A percentile compares a stretch with the other conserved stretches of the same genome.
These are phyloP conservation scores for Candida dajiaensis DNA, from an alignment of 805 yeast genomes.

Conservation along the genomic window DNA sequence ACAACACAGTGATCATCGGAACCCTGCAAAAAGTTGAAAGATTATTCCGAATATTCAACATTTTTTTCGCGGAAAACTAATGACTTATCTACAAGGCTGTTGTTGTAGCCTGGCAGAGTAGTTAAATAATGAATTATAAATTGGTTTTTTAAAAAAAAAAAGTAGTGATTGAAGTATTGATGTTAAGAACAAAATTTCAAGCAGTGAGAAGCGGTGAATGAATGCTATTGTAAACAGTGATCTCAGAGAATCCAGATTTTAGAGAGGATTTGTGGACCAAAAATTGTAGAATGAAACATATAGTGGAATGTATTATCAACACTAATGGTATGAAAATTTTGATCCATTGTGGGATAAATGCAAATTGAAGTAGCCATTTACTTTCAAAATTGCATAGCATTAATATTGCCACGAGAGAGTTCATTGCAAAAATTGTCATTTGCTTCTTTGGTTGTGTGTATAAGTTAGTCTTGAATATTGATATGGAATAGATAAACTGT, in stretches of 20 bases:
- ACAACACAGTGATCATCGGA: too few species aligned
- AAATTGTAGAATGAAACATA: neutral
- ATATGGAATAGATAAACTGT: constrained; percentile 42
- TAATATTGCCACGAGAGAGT: constrained; percentile 22
- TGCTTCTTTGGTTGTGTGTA: constrained; percentile 83
- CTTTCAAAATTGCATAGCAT: constrained; percentile 1
- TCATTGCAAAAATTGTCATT: constrained; percentile 60
- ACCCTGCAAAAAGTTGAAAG: too few species aligned
- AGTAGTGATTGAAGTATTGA: too few species aligned
- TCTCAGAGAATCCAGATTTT: neutral
- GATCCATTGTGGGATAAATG: neutral
- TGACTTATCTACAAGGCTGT: too few species aligned
- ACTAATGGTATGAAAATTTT: neutral
- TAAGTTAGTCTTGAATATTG: constrained; percentile 78
- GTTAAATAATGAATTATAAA: too few species aligned
- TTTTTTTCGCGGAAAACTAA: too few species aligned
- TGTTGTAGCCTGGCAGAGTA: too few species aligned
- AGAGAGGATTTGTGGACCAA: neutral
- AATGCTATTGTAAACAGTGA: neutral
- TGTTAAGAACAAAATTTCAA: neutral
- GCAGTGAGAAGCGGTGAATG: neutral
- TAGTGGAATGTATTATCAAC: neutral
- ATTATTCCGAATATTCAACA: too few species aligned
- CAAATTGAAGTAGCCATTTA: neutral
- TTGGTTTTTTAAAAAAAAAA: too few species aligned